Conservation (phyloP, 179 eudicot genomes). For the Camellia oleifera region DNA sequence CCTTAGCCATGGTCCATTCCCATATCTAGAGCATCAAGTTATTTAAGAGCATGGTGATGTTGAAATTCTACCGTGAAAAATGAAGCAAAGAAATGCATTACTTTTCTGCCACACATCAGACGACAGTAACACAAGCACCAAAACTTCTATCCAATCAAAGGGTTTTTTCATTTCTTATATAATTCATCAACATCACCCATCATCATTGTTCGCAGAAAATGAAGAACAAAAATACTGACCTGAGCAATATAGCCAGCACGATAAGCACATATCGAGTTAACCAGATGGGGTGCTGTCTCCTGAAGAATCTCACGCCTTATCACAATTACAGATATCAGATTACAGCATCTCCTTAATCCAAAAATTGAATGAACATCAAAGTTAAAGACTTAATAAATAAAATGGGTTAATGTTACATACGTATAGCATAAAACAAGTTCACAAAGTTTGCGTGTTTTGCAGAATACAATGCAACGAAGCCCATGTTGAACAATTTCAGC, state of each 20-base stretch:
- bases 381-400: constrained; percentile 7
- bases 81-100: background rate
- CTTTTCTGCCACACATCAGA: background rate
- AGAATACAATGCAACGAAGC: constrained; percentile 88
- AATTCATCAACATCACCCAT: background rate
- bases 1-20: background rate
- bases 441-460: constrained; percentile 97
- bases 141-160: background rate
- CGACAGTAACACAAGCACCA: background rate
- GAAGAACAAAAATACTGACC: constrained; percentile 37
- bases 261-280: constrained; percentile 66
- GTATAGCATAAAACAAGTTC: constrained; percentile 90
- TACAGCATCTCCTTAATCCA: background rate
- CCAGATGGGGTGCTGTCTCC: constrained; percentile 75
- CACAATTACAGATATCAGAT: constrained; percentile 23
- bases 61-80: background rate
- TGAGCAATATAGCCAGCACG: constrained; percentile 91
- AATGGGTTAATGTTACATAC: constrained; percentile 44
- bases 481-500: constrained; percentile 98
- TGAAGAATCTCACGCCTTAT: constrained; percentile 88
- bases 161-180: background rate
- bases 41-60: background rate
- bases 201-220: constrained; percentile 1
- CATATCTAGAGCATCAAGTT: background rate
- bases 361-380: constrained; percentile 5